Evolutionary conservation across 768 basidiomycete genomes (phyloP).

Genomic region (Naganishia kalamii): DNA sequence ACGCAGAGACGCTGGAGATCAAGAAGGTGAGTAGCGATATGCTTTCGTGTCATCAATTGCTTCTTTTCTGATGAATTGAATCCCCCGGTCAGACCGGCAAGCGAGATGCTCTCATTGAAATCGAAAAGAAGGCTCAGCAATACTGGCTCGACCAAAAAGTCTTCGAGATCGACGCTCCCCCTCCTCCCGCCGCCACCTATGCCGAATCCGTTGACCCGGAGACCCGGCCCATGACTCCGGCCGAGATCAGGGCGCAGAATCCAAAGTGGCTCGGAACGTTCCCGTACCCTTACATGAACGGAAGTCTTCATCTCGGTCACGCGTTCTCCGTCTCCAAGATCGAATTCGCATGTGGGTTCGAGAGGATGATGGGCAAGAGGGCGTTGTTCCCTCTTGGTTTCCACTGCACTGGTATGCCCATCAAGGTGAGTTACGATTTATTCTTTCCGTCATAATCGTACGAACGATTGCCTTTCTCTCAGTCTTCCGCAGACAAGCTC

Average conservation of each 20-base stretch:
- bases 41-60: not conserved
- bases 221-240: conserved; percentile 26
- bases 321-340: conserved; percentile 97
- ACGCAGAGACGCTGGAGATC: conserved; percentile 40
- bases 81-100: conserved; percentile 75
- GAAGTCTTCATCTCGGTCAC: conserved; percentile 91
- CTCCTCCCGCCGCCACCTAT: conserved; percentile 44
- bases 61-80: not conserved
- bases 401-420: conserved; percentile 98
- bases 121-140: conserved; percentile 79
- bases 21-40: conserved; percentile 37
- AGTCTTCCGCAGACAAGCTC: conserved; percentile 97
- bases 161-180: conserved; percentile 81
- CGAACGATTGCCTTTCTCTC: not conserved
- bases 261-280: conserved; percentile 98
- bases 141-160: conserved; percentile 69
- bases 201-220: conserved; percentile 52
- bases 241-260: conserved; percentile 64
- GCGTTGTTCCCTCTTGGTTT: conserved; percentile 96
- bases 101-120: conserved; percentile 72
- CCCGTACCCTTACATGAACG: conserved; percentile 98
- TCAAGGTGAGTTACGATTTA: conserved; percentile 66
- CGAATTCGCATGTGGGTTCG: conserved; percentile 91
- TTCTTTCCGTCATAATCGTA: not conserved
- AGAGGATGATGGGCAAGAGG: conserved; percentile 88